Conservation (phyloP, 2,329 filamentous ascomycete species). For the Claviceps spartinae region DNA sequence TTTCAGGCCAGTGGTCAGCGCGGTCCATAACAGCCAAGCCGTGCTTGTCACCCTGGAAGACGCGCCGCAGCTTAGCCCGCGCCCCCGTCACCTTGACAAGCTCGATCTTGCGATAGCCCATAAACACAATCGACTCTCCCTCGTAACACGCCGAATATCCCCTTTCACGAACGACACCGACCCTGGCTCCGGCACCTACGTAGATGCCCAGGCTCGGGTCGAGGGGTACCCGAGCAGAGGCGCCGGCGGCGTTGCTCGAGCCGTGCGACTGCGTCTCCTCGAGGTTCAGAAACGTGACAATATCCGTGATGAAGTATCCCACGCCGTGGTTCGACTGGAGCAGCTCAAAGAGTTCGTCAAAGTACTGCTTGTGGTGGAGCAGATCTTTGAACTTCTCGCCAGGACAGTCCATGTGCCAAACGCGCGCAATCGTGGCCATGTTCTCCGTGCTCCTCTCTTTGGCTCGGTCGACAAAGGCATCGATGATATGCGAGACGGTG, state of each 20-base stretch:
- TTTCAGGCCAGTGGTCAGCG: slow-evolving; percentile 15
- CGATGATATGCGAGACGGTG: slow-evolving; percentile 14
- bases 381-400: slow-evolving; percentile 17
- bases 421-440: slow-evolving; percentile 14
- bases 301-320: slow-evolving; percentile 17
- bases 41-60: slow-evolving; percentile 33
- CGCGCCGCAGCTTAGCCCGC: slow-evolving; percentile 15
- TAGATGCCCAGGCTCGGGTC: slow-evolving; percentile 11
- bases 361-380: slow-evolving; percentile 13
- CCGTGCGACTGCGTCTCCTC: slow-evolving; percentile 9
- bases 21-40: slow-evolving; percentile 14
- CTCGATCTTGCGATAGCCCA: slow-evolving; percentile 14
- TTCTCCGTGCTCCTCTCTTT: slow-evolving; percentile 10
- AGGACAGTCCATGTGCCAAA: slow-evolving; percentile 19
- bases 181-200: slow-evolving; percentile 8
- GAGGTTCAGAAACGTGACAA: slow-evolving; percentile 15
- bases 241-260: slow-evolving; percentile 6
- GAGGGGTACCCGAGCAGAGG: slow-evolving; percentile 9
- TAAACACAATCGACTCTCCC: slow-evolving; percentile 16
- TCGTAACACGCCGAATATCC: slow-evolving; percentile 13
- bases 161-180: slow-evolving; percentile 11
- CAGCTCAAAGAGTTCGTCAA: slow-evolving; percentile 15
- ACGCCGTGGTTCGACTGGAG: slow-evolving; percentile 12
- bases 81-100: slow-evolving; percentile 15
- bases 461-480: slow-evolving; percentile 14